Evolutionary conservation across 73 alveolate genomes (phyloP).

Genomic region (Stentor roeselii): DNA sequence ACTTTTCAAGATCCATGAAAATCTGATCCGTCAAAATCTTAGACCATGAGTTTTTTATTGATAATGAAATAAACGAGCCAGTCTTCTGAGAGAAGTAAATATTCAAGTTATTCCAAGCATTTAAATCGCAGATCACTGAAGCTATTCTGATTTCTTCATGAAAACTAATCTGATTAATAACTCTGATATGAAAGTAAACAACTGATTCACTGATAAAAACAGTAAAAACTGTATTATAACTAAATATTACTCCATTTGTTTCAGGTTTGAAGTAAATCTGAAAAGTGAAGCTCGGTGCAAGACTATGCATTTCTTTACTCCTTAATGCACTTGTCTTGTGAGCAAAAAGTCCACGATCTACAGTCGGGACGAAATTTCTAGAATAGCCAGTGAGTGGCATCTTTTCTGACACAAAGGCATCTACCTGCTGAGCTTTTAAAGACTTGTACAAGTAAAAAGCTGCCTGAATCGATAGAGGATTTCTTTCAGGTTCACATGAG

Average conservation of each 20-base stretch:
- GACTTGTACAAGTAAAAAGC: too few species aligned
- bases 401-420: too few species aligned
- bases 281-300: background rate
- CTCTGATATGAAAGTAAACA: too few species aligned
- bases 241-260: background rate
- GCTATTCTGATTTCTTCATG: too few species aligned
- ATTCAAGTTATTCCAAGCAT: background rate
- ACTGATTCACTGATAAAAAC: background rate
- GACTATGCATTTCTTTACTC: background rate
- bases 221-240: background rate
- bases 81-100: background rate
- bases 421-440: too few species aligned
- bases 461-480: too few species aligned
- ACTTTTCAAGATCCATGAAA: too few species aligned
- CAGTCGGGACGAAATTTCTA: background rate
- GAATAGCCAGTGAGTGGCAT: too few species aligned
- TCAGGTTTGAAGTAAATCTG: background rate
- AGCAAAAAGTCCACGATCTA: background rate
- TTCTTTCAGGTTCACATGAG: too few species aligned
- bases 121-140: background rate
- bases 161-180: too few species aligned
- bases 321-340: too few species aligned
- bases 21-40: too few species aligned
- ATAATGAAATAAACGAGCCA: background rate
- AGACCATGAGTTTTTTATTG: background rate